A percentile compares a stretch with the other conserved stretches of the same genome.
Conservation (phyloP, 2,329 filamentous ascomycete genomes). For the Trichophaea hybrida region DNA sequence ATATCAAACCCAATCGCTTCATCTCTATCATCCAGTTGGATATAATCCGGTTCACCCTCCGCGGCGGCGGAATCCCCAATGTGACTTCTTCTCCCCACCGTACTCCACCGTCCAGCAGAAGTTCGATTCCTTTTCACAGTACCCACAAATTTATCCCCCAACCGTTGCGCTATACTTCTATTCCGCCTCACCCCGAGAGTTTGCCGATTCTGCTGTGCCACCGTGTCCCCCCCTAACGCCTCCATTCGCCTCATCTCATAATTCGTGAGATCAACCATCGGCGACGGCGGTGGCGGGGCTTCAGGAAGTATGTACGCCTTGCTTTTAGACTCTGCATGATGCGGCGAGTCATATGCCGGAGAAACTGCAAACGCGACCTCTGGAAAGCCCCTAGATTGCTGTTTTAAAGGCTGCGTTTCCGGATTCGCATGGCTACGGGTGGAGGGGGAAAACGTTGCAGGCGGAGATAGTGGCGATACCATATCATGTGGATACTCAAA, state of each 20-base stretch:
- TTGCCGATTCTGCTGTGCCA: no score
- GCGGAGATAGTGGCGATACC: neutral
- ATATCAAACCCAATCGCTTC: constrained; percentile 16
- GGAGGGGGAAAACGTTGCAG: neutral
- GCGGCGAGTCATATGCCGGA: no score
- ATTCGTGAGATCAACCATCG: no score
- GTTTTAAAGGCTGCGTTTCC: neutral
- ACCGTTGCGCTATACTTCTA: constrained; percentile 13
- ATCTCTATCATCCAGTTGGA: constrained; percentile 7
- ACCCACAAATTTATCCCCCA: constrained; percentile 13
- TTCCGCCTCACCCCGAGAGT: neutral
- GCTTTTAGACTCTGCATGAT: no score
- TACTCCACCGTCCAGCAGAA: constrained; percentile 3
- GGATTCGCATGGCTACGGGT: neutral
- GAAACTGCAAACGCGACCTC: no score
- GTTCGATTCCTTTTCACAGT: constrained; percentile 9
- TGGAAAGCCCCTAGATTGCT: no score
- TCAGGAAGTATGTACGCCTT: no score
- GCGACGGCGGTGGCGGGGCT: no score
- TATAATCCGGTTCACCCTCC: constrained; percentile 1
- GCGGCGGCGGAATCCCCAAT: no score
- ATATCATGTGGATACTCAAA: neutral
- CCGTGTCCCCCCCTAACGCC: no score
- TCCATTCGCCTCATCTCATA: no score
- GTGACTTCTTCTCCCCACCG: neutral